These are phyloP conservation scores for Ilyonectria destructans DNA, from an alignment of 2,329 filamentous ascomycete species.

Conservation along the genomic window DNA sequence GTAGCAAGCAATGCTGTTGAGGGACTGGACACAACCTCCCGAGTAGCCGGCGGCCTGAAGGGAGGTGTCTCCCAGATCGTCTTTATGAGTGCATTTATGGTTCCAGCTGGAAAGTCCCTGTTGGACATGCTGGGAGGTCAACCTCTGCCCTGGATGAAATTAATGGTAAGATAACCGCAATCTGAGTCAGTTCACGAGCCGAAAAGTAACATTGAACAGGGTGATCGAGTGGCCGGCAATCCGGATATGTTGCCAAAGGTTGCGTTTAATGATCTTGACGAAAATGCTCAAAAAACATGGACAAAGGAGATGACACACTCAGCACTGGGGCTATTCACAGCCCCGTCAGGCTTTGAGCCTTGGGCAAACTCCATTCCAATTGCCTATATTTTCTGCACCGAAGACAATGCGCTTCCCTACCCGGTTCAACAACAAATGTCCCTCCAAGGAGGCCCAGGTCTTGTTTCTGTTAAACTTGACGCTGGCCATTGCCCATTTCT, in stretches of 20 bases:
- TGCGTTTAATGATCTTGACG: slow-evolving; percentile 7
- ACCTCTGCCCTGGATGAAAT: slow-evolving; percentile 13
- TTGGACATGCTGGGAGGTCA: slow-evolving; percentile 16
- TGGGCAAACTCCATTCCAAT: slow-evolving; percentile 1
- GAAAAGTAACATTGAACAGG: not conserved
- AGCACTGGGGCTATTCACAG: not conserved
- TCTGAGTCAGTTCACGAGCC: rapidly evolving
- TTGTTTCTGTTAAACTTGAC: not conserved
- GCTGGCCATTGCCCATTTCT: slow-evolving; percentile 15
- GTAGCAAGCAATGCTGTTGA: slow-evolving; percentile 16
- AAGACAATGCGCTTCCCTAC: slow-evolving; percentile 12
- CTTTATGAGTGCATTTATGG: slow-evolving; percentile 16
- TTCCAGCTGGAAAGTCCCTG: slow-evolving; percentile 11
- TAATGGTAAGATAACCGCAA: not conserved
- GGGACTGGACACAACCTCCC: not conserved
- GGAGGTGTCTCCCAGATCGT: slow-evolving; percentile 10
- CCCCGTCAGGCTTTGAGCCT: slow-evolving; percentile 15
- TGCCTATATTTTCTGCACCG: slow-evolving; percentile 8
- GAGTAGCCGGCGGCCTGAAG: not conserved
- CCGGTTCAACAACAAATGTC: slow-evolving; percentile 14
- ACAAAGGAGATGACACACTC: slow-evolving; percentile 12
- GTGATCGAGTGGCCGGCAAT: slow-evolving; percentile 6
- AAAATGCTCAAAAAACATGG: not conserved
- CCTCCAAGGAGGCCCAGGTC: not conserved
- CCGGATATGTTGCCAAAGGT: slow-evolving; percentile 4